phyloP scores from a whole-genome alignment of 169 alveolate species.

The Plasmodium malariae region DNA sequence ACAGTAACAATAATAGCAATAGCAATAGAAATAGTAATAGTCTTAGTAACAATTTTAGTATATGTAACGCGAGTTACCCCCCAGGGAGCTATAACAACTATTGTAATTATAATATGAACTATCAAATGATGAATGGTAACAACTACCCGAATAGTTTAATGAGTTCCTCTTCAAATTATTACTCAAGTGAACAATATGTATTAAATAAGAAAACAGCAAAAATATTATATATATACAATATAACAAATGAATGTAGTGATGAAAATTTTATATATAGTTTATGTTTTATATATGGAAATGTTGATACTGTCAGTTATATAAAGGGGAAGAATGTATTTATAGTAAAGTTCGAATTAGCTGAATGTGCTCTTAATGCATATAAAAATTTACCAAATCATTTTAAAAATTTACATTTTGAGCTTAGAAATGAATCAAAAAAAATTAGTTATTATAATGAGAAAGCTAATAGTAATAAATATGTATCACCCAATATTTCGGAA shows the following conservation, averaged over 20 bases:
- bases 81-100: slow-evolving; percentile 8
- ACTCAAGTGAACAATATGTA: slow-evolving; percentile 36
- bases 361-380: slow-evolving; percentile 53
- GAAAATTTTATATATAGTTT: slow-evolving; percentile 72
- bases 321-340: slow-evolving; percentile 68
- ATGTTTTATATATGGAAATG: slow-evolving; percentile 63
- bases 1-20: no score
- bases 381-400: slow-evolving; percentile 58
- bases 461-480: slow-evolving; percentile 64
- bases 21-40: not conserved
- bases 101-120: slow-evolving; percentile 7
- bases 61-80: slow-evolving; percentile 10
- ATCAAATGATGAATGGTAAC: not conserved
- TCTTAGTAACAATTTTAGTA: not conserved
- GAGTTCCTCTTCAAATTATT: slow-evolving; percentile 5
- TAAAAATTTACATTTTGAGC: slow-evolving; percentile 38
- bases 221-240: slow-evolving; percentile 57
- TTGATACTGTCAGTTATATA: slow-evolving; percentile 61
- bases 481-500: slow-evolving; percentile 51
- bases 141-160: not conserved
- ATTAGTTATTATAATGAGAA: slow-evolving; percentile 64
- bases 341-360: slow-evolving; percentile 43
- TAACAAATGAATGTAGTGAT: slow-evolving; percentile 38
- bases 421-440: slow-evolving; percentile 69
- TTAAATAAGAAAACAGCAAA: slow-evolving; percentile 52